phyloP scores from a whole-genome alignment of 768 basidiomycete genomes.

The Leccinellum rugosiceps region DNA sequence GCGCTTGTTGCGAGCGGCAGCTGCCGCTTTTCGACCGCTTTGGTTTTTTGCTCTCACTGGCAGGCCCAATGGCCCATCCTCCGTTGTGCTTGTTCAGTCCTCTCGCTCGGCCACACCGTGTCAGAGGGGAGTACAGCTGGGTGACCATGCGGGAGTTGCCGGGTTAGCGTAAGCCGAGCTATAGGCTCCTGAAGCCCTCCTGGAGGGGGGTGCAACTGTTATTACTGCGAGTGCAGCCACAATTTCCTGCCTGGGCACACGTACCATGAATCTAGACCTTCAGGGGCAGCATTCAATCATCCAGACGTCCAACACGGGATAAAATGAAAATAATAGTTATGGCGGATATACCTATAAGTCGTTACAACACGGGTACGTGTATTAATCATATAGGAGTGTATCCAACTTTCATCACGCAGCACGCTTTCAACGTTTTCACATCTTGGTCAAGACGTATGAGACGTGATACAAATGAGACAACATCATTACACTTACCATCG shows the following conservation, averaged over 20 bases:
- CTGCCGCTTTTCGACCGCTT: background rate
- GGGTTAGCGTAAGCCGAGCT: too few species aligned
- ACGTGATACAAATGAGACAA: background rate
- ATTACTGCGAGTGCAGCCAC: too few species aligned
- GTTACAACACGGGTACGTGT: constrained; percentile 3
- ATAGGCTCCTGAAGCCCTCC: too few species aligned
- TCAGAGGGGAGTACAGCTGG: too few species aligned
- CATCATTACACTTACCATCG: constrained; percentile 55
- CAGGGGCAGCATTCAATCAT: background rate
- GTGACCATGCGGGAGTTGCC: too few species aligned
- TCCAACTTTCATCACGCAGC: background rate
- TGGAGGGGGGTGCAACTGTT: too few species aligned
- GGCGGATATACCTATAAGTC: background rate
- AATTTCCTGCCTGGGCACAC: too few species aligned
- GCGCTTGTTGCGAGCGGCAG: background rate
- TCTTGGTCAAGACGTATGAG: constrained; percentile 15
- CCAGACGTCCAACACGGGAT: too few species aligned
- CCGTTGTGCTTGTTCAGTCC: background rate
- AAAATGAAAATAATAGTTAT: background rate
- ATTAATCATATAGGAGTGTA: background rate
- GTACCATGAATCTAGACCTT: background rate
- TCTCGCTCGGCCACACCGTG: too few species aligned
- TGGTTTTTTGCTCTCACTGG: background rate
- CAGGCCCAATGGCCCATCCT: too few species aligned
- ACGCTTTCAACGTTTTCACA: constrained; percentile 11